These are phyloP conservation scores for Ambrosia trifida DNA, from an alignment of 129 eudicot genomes.

Conservation along the genomic window DNA sequence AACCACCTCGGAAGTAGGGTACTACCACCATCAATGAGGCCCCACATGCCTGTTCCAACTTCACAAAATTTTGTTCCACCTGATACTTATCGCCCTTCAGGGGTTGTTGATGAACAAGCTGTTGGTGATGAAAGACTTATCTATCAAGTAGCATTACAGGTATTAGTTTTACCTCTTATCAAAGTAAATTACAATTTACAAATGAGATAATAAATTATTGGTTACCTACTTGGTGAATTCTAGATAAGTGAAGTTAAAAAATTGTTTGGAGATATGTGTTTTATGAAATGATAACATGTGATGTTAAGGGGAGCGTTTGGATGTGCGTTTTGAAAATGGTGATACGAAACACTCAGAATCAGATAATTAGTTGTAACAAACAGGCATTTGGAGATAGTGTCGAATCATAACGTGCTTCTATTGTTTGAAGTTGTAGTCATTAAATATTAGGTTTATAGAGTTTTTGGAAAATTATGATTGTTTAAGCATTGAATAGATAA, in stretches of 20 bases:
- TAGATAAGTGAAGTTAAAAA: neutral
- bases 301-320: neutral
- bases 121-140: constrained; percentile 63
- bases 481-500: neutral
- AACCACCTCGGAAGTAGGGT: constrained; percentile 41
- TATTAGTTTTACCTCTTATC: constrained; percentile 10
- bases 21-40: constrained; percentile 43
- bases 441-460: neutral
- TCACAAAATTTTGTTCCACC: constrained; percentile 32
- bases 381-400: no score
- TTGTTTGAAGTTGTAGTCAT: neutral
- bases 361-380: neutral
- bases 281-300: constrained; percentile 9
- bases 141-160: constrained; percentile 81
- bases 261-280: neutral
- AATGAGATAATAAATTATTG: neutral
- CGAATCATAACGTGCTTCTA: neutral
- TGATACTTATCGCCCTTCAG: constrained; percentile 48
- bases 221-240: neutral
- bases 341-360: neutral
- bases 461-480: neutral
- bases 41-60: constrained; percentile 34
- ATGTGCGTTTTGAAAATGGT: neutral
- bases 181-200: neutral
- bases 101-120: constrained; percentile 52